phyloP scores from a whole-genome alignment of 306 rosid genomes.

The Prunus mongolica region DNA sequence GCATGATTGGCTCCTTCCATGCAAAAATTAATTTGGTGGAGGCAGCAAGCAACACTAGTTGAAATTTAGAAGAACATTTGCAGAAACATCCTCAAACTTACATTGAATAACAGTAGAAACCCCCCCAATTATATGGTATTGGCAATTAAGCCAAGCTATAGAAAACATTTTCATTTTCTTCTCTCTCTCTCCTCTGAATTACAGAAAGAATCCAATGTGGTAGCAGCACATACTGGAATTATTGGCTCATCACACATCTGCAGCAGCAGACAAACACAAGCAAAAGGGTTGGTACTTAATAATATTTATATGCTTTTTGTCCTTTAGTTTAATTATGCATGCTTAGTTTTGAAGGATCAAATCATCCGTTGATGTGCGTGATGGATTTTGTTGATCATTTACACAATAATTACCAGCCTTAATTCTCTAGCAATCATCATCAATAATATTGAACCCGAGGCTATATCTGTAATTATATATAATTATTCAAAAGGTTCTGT shows the following conservation, averaged over 20 bases:
- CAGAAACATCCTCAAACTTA: background rate
- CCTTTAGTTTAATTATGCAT: background rate
- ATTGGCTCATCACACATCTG: constrained; percentile 7
- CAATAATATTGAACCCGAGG: background rate
- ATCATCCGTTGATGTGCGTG: background rate
- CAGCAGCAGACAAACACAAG: constrained; percentile 10
- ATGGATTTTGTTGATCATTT: background rate
- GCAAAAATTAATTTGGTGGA: background rate
- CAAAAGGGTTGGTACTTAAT: background rate
- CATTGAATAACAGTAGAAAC: background rate
- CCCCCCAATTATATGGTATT: background rate
- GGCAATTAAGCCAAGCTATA: no score
- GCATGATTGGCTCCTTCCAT: background rate
- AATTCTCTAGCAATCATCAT: background rate
- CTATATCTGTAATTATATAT: no score
- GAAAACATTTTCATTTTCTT: no score
- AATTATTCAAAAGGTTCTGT: background rate
- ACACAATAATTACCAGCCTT: background rate
- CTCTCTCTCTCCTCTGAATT: background rate
- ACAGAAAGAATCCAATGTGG: constrained; percentile 17
- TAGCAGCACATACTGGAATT: background rate
- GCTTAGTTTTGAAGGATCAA: background rate
- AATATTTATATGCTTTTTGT: background rate
- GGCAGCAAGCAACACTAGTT: background rate
- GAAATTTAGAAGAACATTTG: background rate